A percentile compares a stretch with the other conserved stretches of the same genome.
Evolutionary conservation across 169 alveolate species (phyloP).

Genomic region (Sarcocystis neurona): DNA sequence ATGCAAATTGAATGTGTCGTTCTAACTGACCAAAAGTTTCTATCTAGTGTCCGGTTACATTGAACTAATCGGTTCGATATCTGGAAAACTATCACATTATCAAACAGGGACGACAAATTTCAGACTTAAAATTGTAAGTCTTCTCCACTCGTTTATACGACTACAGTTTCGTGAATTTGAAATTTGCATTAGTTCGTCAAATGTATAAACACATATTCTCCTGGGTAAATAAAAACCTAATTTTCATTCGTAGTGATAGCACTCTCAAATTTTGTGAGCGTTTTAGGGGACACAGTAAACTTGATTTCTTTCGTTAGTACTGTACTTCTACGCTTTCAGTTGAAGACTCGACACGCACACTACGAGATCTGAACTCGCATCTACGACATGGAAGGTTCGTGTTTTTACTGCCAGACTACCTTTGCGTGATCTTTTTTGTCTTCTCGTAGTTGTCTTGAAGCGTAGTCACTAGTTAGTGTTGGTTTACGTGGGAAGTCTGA

Average conservation of each 20-base stretch:
- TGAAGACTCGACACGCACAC: too few species aligned
- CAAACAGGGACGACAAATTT: neutral
- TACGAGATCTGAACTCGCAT: too few species aligned
- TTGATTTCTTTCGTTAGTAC: neutral
- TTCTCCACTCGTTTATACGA: neutral
- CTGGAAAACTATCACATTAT: neutral
- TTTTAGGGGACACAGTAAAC: too few species aligned
- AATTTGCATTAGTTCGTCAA: neutral
- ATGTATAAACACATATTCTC: neutral
- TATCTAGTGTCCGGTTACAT: slow-evolving; percentile 32
- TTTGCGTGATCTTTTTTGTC: too few species aligned
- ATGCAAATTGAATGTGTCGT: slow-evolving; percentile 19
- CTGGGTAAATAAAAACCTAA: slow-evolving; percentile 18
- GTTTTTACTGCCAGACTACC: too few species aligned
- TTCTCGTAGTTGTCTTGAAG: too few species aligned
- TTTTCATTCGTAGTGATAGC: neutral
- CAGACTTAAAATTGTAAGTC: neutral
- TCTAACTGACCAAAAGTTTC: slow-evolving; percentile 37
- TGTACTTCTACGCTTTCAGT: neutral
- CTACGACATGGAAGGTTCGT: too few species aligned
- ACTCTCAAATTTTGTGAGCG: neutral
- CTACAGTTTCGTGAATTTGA: slow-evolving; percentile 4
- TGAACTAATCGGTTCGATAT: slow-evolving; percentile 39
- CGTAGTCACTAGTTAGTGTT: too few species aligned
- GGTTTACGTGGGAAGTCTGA: too few species aligned